A percentile compares a stretch with the other conserved stretches of the same genome.
These are phyloP conservation scores for Kwoniella dejecticola DNA, from an alignment of 768 basidiomycete species.

Conservation along the genomic window DNA sequence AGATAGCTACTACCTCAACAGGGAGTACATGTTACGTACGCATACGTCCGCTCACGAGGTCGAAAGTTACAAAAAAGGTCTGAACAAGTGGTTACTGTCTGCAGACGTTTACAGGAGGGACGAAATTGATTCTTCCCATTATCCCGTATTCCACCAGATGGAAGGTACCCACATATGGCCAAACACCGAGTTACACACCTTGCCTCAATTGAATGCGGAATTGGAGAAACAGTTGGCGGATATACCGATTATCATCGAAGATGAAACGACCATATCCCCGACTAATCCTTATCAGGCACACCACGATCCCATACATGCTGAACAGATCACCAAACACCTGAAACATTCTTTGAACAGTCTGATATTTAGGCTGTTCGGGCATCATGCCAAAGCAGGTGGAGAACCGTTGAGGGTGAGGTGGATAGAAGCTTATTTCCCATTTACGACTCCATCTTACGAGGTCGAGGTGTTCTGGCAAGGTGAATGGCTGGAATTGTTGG, in stretches of 20 bases:
- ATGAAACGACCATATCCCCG: conserved; percentile 70
- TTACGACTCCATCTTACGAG: conserved; percentile 96
- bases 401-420: conserved; percentile 86
- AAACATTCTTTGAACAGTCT: conserved; percentile 87
- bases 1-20: conserved; percentile 96
- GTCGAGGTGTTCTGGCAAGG: conserved; percentile 96
- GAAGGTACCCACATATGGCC: conserved; percentile 85
- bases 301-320: conserved; percentile 74
- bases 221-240: conserved; percentile 65
- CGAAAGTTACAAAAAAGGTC: conserved; percentile 73
- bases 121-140: conserved; percentile 95
- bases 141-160: conserved; percentile 98
- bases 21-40: conserved; percentile 85
- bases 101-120: conserved; percentile 98
- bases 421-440: conserved; percentile 98
- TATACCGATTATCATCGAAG: conserved; percentile 83
- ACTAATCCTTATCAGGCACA: conserved; percentile 77
- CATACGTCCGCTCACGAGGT: conserved; percentile 99
- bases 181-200: conserved; percentile 59
- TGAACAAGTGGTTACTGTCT: conserved; percentile 82
- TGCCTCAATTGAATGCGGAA: conserved; percentile 71
- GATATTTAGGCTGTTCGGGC: conserved; percentile 77
- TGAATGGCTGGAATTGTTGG: conserved; percentile 95
- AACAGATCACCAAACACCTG: conserved; percentile 76
- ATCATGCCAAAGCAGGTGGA: conserved; percentile 59